A percentile compares a stretch with the other conserved stretches of the same genome.
These are phyloP conservation scores for Hibiscus syriacus DNA, from an alignment of 345 rosid genomes.

Conservation along the genomic window DNA sequence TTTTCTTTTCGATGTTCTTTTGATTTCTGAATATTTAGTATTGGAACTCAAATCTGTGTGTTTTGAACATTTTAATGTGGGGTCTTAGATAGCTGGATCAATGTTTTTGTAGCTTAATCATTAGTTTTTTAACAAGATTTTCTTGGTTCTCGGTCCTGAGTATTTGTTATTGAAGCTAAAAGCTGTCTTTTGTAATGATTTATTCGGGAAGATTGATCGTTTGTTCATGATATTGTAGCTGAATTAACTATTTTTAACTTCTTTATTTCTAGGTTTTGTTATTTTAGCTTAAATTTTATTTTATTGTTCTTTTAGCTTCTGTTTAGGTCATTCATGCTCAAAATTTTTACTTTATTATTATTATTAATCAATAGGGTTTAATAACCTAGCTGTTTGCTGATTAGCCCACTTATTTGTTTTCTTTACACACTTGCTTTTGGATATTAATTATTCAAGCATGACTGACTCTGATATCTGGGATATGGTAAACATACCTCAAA, in stretches of 20 bases:
- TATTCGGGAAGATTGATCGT: not conserved
- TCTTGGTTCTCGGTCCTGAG: not conserved
- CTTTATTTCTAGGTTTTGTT: conserved; percentile 1
- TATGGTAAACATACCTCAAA: no score
- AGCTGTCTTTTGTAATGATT: not conserved
- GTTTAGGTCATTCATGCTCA: no score
- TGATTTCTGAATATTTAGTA: conserved; percentile 1
- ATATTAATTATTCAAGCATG: not conserved
- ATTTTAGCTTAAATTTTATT: not conserved
- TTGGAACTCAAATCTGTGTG: not conserved
- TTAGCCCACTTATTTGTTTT: no score
- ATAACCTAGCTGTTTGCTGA: no score
- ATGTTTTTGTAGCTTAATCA: not conserved
- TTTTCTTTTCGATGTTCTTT: no score
- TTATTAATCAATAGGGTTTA: no score
- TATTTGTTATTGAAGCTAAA: not conserved
- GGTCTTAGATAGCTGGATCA: not conserved
- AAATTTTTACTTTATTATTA: no score
- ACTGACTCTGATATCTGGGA: no score
- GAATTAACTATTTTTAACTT: not conserved
- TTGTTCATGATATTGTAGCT: not conserved
- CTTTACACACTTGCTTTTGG: no score
- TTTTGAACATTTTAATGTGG: not conserved
- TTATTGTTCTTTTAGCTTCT: no score
- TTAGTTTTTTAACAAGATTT: not conserved